Base-by-base conservation (phyloP, 78 protist species). In the Dictyostelium citrinum region DNA sequence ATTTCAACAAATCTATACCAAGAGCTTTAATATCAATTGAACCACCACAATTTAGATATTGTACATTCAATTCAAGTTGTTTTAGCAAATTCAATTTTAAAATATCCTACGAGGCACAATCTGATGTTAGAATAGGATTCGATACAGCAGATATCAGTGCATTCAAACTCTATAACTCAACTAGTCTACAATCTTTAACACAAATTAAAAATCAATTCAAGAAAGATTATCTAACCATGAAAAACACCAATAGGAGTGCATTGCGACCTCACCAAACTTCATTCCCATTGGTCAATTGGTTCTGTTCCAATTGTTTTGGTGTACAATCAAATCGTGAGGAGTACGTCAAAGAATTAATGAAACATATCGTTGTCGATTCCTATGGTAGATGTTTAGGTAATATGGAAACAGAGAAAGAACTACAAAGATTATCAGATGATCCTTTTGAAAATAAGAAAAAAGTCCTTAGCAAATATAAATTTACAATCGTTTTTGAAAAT, bases 401-500 rank as follows among this genome's bases (percentile, higher is more conserved):
- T 24, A 61, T 61, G 37, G 49, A 35, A 22, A 7, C 12, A 14
- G 1, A 17, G 0, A 27, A 55, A 12, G 3, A 20, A 12, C 17
- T 55, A 6, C 16, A 20, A 20, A 55, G 64, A 20, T 5, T 5
- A 20, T 55, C 64, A 20, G 27, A 55, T 20, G 64, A 64, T 64
- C 39, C 72, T 22, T 64, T 64, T 3, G 37, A 27, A 24, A 27
- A 3, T 11, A 64, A 64, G 35, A 22, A n/a, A 64, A 0, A 27
- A 10, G 11, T 64, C 0, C 7, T 83, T 2, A 20, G 64, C 1
- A 55, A 61, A 9, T 85, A 85, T 55, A 74, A 85, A 33, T 85
- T 85, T 49, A 76, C 77, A 17, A 22, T 85, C 12, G 72, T 83
- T 9, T 76, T 85, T 10, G 91, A 85, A 39, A 85, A 85, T 27